These are phyloP conservation scores for Limonium bicolor DNA, from an alignment of 148 eudicot species.

Conservation along the genomic window DNA sequence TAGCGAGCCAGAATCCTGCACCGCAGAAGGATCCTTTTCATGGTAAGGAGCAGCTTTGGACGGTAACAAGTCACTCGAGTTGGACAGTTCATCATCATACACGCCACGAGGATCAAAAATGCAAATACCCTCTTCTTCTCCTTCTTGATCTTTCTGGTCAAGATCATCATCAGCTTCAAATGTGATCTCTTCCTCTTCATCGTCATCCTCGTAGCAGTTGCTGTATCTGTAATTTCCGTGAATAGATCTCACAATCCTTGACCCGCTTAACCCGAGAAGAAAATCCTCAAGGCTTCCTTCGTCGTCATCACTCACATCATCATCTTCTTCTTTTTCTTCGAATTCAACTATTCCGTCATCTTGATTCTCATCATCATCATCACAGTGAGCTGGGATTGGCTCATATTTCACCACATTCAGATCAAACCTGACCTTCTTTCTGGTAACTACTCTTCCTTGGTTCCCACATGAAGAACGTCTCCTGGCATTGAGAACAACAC, in stretches of 20 bases:
- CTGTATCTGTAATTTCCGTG: conserved; percentile 16
- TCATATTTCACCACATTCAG: conserved; percentile 55
- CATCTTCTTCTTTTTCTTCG: conserved; percentile 5
- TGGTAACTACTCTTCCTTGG: conserved; percentile 16
- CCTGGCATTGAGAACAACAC: neutral
- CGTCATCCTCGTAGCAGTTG: conserved; percentile 11
- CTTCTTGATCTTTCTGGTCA: neutral
- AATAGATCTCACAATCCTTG: too few relatives aligned
- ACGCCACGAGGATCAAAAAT: too few relatives aligned
- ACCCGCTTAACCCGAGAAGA: too few relatives aligned
- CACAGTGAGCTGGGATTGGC: conserved; percentile 24
- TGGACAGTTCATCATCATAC: too few relatives aligned
- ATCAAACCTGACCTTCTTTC: conserved; percentile 63
- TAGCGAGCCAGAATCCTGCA: too few relatives aligned
- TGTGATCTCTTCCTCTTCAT: conserved; percentile 4
- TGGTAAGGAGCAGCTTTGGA: too few relatives aligned
- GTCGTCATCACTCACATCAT: too few relatives aligned
- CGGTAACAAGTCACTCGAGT: too few relatives aligned
- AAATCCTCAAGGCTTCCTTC: too few relatives aligned
- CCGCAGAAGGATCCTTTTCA: too few relatives aligned
- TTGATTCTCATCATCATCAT: conserved; percentile 8
- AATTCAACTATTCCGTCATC: conserved; percentile 1
- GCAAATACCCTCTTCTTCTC: neutral
- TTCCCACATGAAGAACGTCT: conserved; percentile 24
- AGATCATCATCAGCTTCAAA: conserved; percentile 8